Evolutionary conservation across 2,329 filamentous ascomycete species (phyloP).

Genomic region (Talaromyces albobiverticillius): DNA sequence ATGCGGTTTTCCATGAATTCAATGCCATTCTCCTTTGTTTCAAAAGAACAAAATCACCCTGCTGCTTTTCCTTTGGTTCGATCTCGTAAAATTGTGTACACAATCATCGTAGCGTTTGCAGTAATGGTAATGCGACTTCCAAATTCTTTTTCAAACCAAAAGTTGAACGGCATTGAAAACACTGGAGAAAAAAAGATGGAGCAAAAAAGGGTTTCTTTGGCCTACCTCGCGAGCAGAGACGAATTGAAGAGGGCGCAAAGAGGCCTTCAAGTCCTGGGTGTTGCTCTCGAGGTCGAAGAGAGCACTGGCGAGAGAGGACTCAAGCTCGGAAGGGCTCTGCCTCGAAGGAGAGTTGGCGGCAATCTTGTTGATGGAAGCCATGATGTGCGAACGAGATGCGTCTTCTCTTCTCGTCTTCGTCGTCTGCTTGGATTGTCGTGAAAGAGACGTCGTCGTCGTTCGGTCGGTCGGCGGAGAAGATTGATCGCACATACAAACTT

Average conservation of each 20-base stretch:
- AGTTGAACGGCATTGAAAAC: constrained; percentile 1
- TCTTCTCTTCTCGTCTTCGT: constrained; percentile 4
- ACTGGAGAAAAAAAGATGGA: neutral
- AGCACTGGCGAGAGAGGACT: constrained; percentile 94
- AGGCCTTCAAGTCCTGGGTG: constrained; percentile 94
- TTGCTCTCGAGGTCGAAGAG: constrained; percentile 99
- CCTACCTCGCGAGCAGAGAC: constrained; percentile 96
- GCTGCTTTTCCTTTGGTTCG: neutral
- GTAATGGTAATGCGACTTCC: neutral
- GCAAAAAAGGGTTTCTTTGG: neutral
- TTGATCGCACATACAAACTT: constrained; percentile 11
- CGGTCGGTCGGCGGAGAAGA: constrained; percentile 9
- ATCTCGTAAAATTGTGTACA: neutral
- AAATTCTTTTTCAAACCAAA: neutral
- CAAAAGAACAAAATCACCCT: neutral
- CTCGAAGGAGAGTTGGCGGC: constrained; percentile 94
- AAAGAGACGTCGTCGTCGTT: constrained; percentile 11
- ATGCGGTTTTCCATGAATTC: neutral
- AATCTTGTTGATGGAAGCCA: constrained; percentile 95
- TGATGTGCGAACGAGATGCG: constrained; percentile 30
- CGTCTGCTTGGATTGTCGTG: constrained; percentile 20
- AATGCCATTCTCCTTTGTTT: neutral
- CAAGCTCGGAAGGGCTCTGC: constrained; percentile 94
- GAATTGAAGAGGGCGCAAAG: constrained; percentile 96
- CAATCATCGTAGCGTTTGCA: neutral